phyloP scores from a whole-genome alignment of 73 alveolate genomes.

The Paramecium octaurelia region DNA sequence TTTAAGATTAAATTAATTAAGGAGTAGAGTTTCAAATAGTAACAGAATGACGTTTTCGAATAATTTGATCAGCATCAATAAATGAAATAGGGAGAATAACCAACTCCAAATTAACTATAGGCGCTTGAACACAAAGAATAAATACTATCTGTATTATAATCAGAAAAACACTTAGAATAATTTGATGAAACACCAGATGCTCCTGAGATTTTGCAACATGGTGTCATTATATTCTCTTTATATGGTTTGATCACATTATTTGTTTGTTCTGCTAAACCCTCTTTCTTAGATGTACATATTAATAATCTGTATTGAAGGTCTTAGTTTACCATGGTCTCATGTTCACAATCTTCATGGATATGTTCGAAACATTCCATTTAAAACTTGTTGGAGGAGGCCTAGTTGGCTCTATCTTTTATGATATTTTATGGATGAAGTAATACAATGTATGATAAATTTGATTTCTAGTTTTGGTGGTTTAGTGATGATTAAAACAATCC shows the following conservation, averaged over 20 bases:
- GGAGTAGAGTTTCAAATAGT: not conserved
- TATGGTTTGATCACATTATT: conserved; percentile 14
- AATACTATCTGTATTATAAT: not conserved
- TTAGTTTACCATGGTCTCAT: conserved; percentile 2
- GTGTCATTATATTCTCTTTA: not conserved
- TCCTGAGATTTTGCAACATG: not conserved
- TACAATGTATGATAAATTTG: not conserved
- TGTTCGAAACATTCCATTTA: not conserved
- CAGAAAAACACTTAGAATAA: not conserved
- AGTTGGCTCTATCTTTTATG: conserved; percentile 16
- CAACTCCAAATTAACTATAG: not conserved
- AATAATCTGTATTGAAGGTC: not conserved
- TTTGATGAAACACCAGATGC: not conserved
- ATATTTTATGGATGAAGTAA: conserved; percentile 10
- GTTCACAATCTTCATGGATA: not conserved
- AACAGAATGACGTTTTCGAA: not conserved
- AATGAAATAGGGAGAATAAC: not conserved
- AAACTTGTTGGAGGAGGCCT: conserved; percentile 12
- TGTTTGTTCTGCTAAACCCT: conserved; percentile 27
- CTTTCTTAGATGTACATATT: not conserved
- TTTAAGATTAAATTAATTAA: not conserved
- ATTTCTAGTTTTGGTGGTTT: conserved; percentile 11
- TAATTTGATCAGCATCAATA: not conserved
- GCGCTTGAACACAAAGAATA: not conserved
- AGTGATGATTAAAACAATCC: conserved; percentile 32